A percentile compares a stretch with the other conserved stretches of the same genome.
phyloP scores from a whole-genome alignment of 768 basidiomycete species.

The Phaeolepiota aurea region DNA sequence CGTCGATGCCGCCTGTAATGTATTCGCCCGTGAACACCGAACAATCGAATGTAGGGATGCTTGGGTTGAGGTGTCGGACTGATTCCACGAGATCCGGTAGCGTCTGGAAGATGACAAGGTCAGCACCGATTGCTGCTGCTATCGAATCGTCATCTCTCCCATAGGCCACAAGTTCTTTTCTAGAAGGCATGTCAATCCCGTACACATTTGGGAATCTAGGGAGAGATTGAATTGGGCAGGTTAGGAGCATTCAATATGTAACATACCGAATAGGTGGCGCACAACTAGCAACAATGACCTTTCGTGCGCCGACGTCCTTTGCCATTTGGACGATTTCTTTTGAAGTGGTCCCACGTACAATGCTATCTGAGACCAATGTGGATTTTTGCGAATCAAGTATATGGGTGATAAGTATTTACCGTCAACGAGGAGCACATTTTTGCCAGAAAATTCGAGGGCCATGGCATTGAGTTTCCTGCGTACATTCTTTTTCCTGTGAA shows the following conservation, averaged over 20 bases:
- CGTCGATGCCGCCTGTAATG: conserved; percentile 87
- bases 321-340: conserved; percentile 99
- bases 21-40: conserved; percentile 98
- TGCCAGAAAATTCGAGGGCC: conserved; percentile 90
- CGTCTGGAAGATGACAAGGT: conserved; percentile 93
- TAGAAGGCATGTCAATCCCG: conserved; percentile 98
- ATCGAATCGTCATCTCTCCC: conserved; percentile 64
- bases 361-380: conserved; percentile 91
- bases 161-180: conserved; percentile 87
- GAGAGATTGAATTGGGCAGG: background rate
- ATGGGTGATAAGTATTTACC: conserved; percentile 60
- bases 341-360: conserved; percentile 96
- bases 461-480: conserved; percentile 95
- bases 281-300: conserved; percentile 93
- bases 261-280: conserved; percentile 88
- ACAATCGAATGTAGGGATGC: conserved; percentile 80
- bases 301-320: conserved; percentile 95
- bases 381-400: too few species aligned
- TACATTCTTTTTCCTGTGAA: conserved; percentile 79
- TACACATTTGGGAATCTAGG: conserved; percentile 87
- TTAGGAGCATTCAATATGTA: background rate
- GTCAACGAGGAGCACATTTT: conserved; percentile 93
- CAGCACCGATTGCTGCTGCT: conserved; percentile 81
- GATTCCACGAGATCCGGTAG: conserved; percentile 81
- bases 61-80: conserved; percentile 77